Evolutionary conservation across 768 basidiomycete species (phyloP).

Genomic region (Mycena olivaceomarginata): DNA sequence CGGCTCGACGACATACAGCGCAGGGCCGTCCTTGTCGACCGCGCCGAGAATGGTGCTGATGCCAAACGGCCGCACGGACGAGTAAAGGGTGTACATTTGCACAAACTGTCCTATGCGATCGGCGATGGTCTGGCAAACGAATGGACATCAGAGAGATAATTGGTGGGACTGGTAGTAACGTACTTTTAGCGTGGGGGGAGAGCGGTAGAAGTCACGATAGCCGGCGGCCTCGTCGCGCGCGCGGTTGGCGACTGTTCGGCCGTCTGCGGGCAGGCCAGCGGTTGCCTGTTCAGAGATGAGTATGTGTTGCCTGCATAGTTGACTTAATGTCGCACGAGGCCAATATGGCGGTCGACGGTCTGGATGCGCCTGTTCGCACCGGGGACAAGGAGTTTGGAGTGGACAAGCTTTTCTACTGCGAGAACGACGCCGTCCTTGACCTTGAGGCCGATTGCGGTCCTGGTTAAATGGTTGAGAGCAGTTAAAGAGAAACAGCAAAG

Average conservation of each 20-base stretch:
- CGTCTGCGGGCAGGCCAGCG: conserved; percentile 95
- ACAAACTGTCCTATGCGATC: conserved; percentile 93
- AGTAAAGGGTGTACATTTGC: conserved; percentile 98
- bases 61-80: conserved; percentile 97
- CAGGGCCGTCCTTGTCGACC: conserved; percentile 92
- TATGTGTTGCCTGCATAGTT: background rate
- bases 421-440: conserved; percentile 96
- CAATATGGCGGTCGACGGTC: conserved; percentile 94
- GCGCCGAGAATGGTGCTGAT: conserved; percentile 94
- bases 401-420: conserved; percentile 98
- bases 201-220: conserved; percentile 83
- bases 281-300: conserved; percentile 77
- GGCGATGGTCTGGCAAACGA: conserved; percentile 59
- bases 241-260: conserved; percentile 89
- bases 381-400: conserved; percentile 96
- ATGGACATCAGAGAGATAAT: background rate
- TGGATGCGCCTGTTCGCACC: conserved; percentile 96
- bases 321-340: conserved; percentile 74
- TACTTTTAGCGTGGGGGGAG: conserved; percentile 89
- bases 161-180: conserved; percentile 34
- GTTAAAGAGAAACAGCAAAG: background rate
- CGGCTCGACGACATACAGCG: conserved; percentile 94
- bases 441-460: conserved; percentile 96
- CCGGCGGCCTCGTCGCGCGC: conserved; percentile 90
- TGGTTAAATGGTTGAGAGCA: conserved; percentile 53